Conservation (phyloP, 2,329 filamentous ascomycete genomes). For the Orbilia ellipsospora region DNA sequence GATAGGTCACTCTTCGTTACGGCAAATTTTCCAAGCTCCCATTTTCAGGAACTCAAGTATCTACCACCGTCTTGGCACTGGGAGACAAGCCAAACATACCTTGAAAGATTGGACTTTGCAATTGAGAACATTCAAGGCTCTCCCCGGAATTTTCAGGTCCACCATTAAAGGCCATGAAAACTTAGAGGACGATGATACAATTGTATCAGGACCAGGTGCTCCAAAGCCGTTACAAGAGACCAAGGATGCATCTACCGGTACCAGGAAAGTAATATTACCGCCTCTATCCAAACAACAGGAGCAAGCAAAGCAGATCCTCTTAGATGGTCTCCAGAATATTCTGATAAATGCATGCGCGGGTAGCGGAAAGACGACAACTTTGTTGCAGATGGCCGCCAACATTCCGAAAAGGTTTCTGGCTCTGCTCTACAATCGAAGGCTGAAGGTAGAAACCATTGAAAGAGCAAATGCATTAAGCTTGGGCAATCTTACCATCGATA, state of each 20-base stretch:
- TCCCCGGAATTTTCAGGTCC: neutral
- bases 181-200: conserved; percentile 12
- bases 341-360: conserved; percentile 57
- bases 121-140: neutral
- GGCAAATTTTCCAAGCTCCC: neutral
- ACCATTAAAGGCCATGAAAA: neutral
- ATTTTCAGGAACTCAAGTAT: neutral
- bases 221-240: conserved; percentile 42
- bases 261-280: conserved; percentile 34
- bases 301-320: conserved; percentile 37
- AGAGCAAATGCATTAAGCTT: conserved; percentile 35
- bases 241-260: conserved; percentile 32
- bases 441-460: conserved; percentile 50
- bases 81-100: neutral
- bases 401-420: conserved; percentile 43
- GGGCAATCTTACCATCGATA: conserved; percentile 52
- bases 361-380: conserved; percentile 56
- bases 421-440: conserved; percentile 55
- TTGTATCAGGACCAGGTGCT: conserved; percentile 36
- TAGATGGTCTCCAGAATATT: conserved; percentile 50
- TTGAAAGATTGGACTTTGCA: neutral
- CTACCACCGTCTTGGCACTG: no score
- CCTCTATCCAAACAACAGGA: conserved; percentile 45
- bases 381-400: conserved; percentile 52
- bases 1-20: neutral